Evolutionary conservation across 106 monocot genomes (phyloP).

Genomic region (Dioscorea alata): DNA sequence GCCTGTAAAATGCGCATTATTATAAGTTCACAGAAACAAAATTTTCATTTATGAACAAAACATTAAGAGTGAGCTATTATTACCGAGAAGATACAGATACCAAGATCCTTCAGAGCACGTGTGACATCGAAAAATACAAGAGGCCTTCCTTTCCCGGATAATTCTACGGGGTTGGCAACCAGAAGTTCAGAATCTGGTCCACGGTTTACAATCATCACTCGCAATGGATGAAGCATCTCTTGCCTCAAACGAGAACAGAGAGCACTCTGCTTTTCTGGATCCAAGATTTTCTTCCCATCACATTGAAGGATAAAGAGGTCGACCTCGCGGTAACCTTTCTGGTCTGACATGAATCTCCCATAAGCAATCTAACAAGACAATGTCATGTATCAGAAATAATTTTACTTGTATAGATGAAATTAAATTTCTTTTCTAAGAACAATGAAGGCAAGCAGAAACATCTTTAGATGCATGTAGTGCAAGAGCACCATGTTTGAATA

Average conservation of each 20-base stretch:
- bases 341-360: slow-evolving; percentile 67
- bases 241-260: slow-evolving; percentile 51
- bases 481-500: not conserved
- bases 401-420: no score
- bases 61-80: no score
- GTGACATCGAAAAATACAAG: slow-evolving; percentile 78
- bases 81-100: slow-evolving; percentile 91
- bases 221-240: slow-evolving; percentile 80
- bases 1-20: slow-evolving; percentile 32
- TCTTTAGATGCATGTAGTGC: not conserved
- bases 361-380: slow-evolving; percentile 50
- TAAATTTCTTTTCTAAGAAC: no score
- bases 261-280: slow-evolving; percentile 63
- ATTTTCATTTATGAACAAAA: no score
- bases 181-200: slow-evolving; percentile 91
- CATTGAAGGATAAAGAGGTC: slow-evolving; percentile 80
- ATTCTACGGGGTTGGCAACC: slow-evolving; percentile 87
- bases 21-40: no score
- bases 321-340: slow-evolving; percentile 72
- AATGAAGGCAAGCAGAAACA: no score
- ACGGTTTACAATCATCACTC: slow-evolving; percentile 60
- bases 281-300: slow-evolving; percentile 78
- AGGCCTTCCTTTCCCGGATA: slow-evolving; percentile 83
- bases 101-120: slow-evolving; percentile 62
- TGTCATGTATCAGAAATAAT: no score